Evolutionary conservation across 495 filamentous ascomycete genomes (phyloP), one percentile per base, ranked within the genome.

Genomic region (Stereocaulon alpinum): DNA sequence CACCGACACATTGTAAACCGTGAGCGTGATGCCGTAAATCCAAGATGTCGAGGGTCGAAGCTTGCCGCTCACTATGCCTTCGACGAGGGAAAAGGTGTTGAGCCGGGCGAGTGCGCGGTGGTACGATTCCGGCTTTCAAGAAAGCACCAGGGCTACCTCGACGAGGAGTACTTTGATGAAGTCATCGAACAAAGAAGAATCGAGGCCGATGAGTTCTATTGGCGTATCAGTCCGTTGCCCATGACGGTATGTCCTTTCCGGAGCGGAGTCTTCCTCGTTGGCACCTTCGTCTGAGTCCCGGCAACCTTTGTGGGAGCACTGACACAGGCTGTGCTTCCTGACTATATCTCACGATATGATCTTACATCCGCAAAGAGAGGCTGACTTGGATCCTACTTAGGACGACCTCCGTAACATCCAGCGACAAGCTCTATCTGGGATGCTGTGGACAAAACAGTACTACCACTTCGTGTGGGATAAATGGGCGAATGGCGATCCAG

Each of bases 391-490:
- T 7, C 6, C 6, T 6, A 81, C 86, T 11, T 3, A 24, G 24
- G 92, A 97, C 40, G 92, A 97, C 65, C 80, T 97, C 29, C 84
- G 92, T 45, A 96, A 93, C 72, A 91, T 97, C 64, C 92, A 97
- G 68, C 80, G 92, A 55, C 92, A 97, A 72, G 92, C 92, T 4
- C 86, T 96, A 55, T 80, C 89, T 0, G 92, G 92, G 44, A 96
- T 97, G 93, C 83, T 97, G 77, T 97, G 92, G 92, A 90, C 84
- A 49, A 97, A 97, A 70, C 91, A 97, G 72, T 88, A 87, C 71
- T 97, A 97, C 69, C 84, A 94, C 66, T 95, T 97, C 71, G 83
- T 96, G 63, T 96, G 89, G 88, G 91, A 96, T 48, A 87, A 97
- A 68, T 97, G 92, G 92, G 87, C 89, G 17, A 95, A 92, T 66